Evolutionary conservation across 2,329 filamentous ascomycete genomes (phyloP), one percentile per base, ranked within the genome.

Genomic region (Stagonosporopsis cucurbitacearum): DNA sequence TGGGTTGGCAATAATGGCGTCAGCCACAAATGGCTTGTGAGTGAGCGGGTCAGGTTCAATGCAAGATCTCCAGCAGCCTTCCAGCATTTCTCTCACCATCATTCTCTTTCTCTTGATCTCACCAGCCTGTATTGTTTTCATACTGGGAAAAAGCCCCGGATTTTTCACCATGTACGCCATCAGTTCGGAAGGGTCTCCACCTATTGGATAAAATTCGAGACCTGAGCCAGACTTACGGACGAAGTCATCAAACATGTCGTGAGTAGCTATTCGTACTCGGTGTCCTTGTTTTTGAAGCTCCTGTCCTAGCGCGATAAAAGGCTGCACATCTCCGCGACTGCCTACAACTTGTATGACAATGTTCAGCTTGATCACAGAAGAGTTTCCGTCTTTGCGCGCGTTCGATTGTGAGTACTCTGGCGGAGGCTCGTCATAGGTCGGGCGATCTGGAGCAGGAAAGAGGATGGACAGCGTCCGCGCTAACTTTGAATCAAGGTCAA

Each of bases 1-100:
- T 2, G 89, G 89, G 57, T 92, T 92, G 1, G 89, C 89, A 63
- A 92, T 90, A 59, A 92, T 91, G 88, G 63, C 63, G 74, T 91
- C 90, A 0, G 91, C 91, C 32, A 96, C 86, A 69, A 96, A 96
- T 1, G 90, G 90, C 25, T 59, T 19, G 2, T 54, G 13, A 4
- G 45, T 51, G 0, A 73, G 63, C 7, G 75, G 68, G 6, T 77
- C 78, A 15, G 68, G 67, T 6, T 74, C 71, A 2, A 79, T 50
- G 15, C 72, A 77, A 11, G 66, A 64, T 4, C 47, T 62, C 70
- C 71, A 74, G 57, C 69, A 73, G 1, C 70, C 70, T 7, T 69
- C 41, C 1, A 75, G 30, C 47, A 50, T 53, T 6, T 53, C 50
- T 8, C 36, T 40, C 3, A 47, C 43, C 50, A 53, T 53, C 28